Base-by-base conservation (phyloP, 768 basidiomycete genomes). In the Leucocoprinus leucothites region DNA sequence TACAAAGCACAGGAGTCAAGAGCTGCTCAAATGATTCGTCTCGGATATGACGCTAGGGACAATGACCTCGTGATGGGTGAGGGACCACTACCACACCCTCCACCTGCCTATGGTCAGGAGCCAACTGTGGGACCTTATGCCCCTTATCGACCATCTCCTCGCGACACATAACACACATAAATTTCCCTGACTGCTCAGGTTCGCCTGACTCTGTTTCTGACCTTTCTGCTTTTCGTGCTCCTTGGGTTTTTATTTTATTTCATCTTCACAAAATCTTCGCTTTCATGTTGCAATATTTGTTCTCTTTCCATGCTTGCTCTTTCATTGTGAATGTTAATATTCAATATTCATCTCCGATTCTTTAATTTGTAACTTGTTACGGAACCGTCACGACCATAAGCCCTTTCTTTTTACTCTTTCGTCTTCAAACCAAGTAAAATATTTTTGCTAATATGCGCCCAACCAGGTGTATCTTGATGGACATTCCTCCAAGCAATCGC, bases 21-120 rank as follows among this genome's bases (percentile, higher is more conserved):
- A 41, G 53, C 43, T 18, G 31, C 53, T 41, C 28, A 50, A 50
- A 24, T 53, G 19, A 55, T 55, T 41, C 19, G 54, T 21, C 49
- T 52, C 3, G 46, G 50, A 8, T 51, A 58, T 26, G 54, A 56
- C 25, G 44, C 48, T 22, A n/a, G 34, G 25, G 48, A 51, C 18
- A 58, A 61, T 35, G 66, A 64, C 44, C 57, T 58, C 31, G 59
- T 58, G 18, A 43, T 65, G 46, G 58, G 62, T 21, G 58, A 57
- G 16, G 60, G 63, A 1, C 28, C 60, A 21, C 55, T 59, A 38
- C 50, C 59, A 16, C 65, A 61, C 35, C 67, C 67, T 1, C 68
- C 71, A 24, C 67, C 69, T 38, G 67, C 67, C 2, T 69, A 70
- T 60, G 40, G 54, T 19, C 28, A 43, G 7, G 54, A 56, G 19